A percentile compares a stretch with the other conserved stretches of the same genome.
phyloP scores from a whole-genome alignment of 768 basidiomycete species.

The Chiua virens region DNA sequence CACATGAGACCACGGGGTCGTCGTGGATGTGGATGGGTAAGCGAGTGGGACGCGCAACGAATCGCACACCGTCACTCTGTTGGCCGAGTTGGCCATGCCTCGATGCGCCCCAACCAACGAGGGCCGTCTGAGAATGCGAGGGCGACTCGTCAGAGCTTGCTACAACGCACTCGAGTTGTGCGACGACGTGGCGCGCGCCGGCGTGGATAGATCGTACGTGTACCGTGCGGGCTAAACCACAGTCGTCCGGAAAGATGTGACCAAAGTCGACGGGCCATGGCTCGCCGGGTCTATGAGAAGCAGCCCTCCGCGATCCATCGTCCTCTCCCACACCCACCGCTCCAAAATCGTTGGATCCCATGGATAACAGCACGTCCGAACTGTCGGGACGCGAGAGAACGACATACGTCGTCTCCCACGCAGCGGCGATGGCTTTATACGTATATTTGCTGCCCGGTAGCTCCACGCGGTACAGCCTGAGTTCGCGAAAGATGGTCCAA shows the following conservation, averaged over 20 bases:
- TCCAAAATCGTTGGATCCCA: constrained; percentile 86
- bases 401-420: constrained; percentile 86
- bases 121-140: constrained; percentile 26
- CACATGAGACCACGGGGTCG: constrained; percentile 35
- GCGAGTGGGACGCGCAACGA: constrained; percentile 23
- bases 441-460: too few relatives aligned
- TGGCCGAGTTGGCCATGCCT: constrained; percentile 83
- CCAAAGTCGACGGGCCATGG: constrained; percentile 14
- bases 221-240: constrained; percentile 10
- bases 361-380: constrained; percentile 63
- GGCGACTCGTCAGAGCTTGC: constrained; percentile 20
- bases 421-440: constrained; percentile 53
- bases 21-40: constrained; percentile 33
- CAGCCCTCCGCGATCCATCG: constrained; percentile 1
- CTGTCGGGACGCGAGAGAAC: constrained; percentile 47
- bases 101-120: constrained; percentile 81
- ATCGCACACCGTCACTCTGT: constrained; percentile 12
- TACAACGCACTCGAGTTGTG: constrained; percentile 42
- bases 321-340: constrained; percentile 61
- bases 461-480: constrained; percentile 37
- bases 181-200: constrained; percentile 75
- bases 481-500: constrained; percentile 46
- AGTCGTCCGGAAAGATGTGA: constrained; percentile 36
- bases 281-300: not conserved
- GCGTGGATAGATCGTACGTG: constrained; percentile 49